phyloP scores from a whole-genome alignment of 257 asterid genomes.

The Nicotiana obtusifolia region DNA sequence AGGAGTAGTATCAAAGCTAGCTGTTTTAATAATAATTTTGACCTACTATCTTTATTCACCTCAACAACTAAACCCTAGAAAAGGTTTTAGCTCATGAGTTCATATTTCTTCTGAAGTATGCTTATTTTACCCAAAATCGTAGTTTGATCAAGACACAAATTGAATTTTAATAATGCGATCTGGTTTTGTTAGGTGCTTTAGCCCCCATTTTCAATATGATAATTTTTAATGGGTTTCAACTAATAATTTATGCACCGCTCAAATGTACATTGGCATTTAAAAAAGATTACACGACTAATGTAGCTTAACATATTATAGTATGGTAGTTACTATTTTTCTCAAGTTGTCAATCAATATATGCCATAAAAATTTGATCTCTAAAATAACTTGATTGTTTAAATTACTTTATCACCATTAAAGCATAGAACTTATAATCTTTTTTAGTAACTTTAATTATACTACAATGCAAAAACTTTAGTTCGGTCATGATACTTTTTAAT shows the following conservation, averaged over 20 bases:
- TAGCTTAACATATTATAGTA: no score
- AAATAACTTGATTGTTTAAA: no score
- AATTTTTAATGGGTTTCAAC: neutral
- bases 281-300: no score
- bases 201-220: neutral
- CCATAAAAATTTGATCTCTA: no score
- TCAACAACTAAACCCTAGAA: neutral
- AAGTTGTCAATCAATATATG: no score
- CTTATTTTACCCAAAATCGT: neutral
- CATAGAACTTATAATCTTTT: no score
- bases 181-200: neutral
- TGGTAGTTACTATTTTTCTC: no score
- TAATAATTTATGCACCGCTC: neutral
- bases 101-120: neutral
- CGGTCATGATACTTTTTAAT: no score
- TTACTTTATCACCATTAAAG: no score
- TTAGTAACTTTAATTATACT: no score
- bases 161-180: neutral
- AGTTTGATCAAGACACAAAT: neutral
- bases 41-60: neutral
- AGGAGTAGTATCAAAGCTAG: conserved; percentile 20
- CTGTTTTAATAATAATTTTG: neutral
- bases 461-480: no score
- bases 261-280: no score
- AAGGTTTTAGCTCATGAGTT: neutral